Evolutionary conservation across 2,329 filamentous ascomycete genomes (phyloP).

Genomic region (Cordyceps militaris): DNA sequence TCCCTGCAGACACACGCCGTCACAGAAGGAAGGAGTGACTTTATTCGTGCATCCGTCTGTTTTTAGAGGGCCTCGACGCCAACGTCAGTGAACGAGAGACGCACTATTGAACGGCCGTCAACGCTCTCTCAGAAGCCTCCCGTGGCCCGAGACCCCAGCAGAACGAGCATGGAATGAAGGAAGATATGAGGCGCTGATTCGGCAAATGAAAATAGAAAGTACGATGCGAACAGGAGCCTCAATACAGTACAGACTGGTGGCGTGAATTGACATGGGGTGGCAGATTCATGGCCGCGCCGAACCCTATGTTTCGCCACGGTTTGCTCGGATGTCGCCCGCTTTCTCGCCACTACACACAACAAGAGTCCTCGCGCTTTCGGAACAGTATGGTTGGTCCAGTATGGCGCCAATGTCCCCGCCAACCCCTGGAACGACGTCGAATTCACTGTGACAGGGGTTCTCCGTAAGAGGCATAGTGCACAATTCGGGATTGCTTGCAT

Average conservation of each 20-base stretch:
- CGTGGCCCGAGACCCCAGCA: not conserved
- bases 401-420: too few relatives aligned
- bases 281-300: not conserved
- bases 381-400: too few relatives aligned
- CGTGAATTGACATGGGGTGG: not conserved
- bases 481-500: not conserved
- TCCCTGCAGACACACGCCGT: not conserved
- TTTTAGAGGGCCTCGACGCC: not conserved
- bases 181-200: not conserved
- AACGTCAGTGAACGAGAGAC: not conserved
- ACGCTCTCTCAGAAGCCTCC: not conserved
- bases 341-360: not conserved
- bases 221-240: not conserved
- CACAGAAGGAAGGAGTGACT: not conserved
- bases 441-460: not conserved
- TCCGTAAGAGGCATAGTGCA: not conserved
- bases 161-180: not conserved
- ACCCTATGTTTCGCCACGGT: not conserved
- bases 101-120: slow-evolving; percentile 1
- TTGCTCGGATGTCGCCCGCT: not conserved
- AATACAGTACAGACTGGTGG: not conserved
- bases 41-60: slow-evolving; percentile 1
- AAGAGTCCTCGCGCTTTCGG: too few relatives aligned
- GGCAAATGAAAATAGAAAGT: not conserved
- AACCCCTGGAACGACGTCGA: too few relatives aligned